Evolutionary conservation across 768 basidiomycete genomes (phyloP), one percentile per base, ranked within the genome.

Genomic region (Lactarius tabidus): DNA sequence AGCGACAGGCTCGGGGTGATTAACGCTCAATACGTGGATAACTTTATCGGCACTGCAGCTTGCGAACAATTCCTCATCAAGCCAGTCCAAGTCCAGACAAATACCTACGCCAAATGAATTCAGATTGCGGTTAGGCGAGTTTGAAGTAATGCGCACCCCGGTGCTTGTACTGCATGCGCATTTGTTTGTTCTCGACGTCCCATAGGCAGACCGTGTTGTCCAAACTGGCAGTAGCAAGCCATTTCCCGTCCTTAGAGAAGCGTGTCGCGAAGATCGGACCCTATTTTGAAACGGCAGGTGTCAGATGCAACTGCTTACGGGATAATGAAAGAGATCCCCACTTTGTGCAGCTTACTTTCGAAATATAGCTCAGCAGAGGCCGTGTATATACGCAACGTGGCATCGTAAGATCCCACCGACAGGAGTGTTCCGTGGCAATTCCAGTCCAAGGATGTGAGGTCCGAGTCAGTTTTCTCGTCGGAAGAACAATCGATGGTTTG

Each of bases 61-160:
- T 31, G 84, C 88, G 69, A 92, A 93, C 3, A 81, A 82, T 26
- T 81, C 79, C 20, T 90, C 85, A 60, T 84, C 82, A 20, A 93
- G 68, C 91, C 91, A 93, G 62, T 90, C 90, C 14, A 89, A 82
- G 71, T 93, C 91, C 71, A 93, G 74, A 74, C 90, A 91, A 70
- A 89, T 90, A 72, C 86, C 90, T 88, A 69, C 26, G 26, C 35
- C 33, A 39, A 38, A 39, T 28, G 45, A 38, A 29, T 28, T 20
- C 28, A 41, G 9, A 29, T 58, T 43, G 57, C 43, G 35, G 56
- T n/a, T 28, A 17, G 7, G 26, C 17, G 8, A 38, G 57, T 36
- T 35, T 59, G 59, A 48, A 54, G 8, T 15, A 9, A 62, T 67
- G 68, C 73, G 68, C 71, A 91, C 91, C 85, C 77, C 79, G 79